phyloP scores from a whole-genome alignment of 768 basidiomycete genomes.

The Pleurotus giganteus region DNA sequence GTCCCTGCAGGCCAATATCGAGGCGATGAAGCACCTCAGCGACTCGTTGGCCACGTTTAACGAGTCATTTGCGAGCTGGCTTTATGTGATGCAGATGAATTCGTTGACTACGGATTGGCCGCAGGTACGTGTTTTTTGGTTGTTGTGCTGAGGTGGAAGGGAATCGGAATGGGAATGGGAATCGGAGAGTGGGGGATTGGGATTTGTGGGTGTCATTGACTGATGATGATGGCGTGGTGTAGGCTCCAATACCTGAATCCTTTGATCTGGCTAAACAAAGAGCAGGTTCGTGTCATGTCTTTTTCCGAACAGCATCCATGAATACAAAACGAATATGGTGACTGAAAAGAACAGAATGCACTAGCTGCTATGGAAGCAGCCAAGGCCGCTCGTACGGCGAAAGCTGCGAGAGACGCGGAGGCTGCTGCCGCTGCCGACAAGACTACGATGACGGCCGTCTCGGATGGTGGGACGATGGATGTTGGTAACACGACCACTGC shows the following conservation, averaged over 20 bases:
- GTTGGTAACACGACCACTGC: constrained; percentile 37
- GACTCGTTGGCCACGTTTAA: constrained; percentile 83
- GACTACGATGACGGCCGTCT: constrained; percentile 39
- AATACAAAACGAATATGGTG: neutral
- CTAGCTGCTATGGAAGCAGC: constrained; percentile 53
- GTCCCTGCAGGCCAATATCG: constrained; percentile 70
- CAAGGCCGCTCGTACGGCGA: constrained; percentile 33
- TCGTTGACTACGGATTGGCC: constrained; percentile 92
- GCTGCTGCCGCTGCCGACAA: constrained; percentile 28
- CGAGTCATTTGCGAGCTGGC: constrained; percentile 88
- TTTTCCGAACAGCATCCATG: neutral
- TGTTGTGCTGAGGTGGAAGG: constrained; percentile 11
- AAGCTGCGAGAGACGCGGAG: constrained; percentile 32
- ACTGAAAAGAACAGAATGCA: constrained; percentile 54
- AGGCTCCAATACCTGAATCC: constrained; percentile 63
- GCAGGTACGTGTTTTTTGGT: constrained; percentile 47
- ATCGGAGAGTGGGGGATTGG: too few species aligned
- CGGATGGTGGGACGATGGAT: constrained; percentile 40
- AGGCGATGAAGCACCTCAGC: constrained; percentile 68
- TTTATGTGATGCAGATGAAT: constrained; percentile 94
- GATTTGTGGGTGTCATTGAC: too few species aligned
- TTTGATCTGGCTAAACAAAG: constrained; percentile 57
- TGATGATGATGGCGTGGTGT: too few species aligned
- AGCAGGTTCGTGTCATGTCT: constrained; percentile 43
- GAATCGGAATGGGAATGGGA: neutral